These are phyloP conservation scores for Paraphaeosphaeria sporulosa DNA, from an alignment of 2,329 filamentous ascomycete species.

Conservation along the genomic window DNA sequence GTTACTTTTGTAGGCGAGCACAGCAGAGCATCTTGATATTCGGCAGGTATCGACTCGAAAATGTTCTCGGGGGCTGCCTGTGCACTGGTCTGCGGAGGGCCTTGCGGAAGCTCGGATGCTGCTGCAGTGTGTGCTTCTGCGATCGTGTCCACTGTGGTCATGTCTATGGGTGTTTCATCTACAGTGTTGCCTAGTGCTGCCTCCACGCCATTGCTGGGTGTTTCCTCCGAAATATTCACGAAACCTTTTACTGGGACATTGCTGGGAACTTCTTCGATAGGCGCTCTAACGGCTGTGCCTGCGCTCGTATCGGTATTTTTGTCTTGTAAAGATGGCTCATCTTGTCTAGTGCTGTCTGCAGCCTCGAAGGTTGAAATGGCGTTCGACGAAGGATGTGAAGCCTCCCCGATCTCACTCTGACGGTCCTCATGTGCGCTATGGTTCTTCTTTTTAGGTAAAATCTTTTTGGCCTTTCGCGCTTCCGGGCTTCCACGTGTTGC, in stretches of 20 bases:
- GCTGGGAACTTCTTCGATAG: not conserved
- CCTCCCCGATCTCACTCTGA: not conserved
- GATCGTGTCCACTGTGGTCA: not conserved
- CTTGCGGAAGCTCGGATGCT: not conserved
- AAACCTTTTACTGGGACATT: not conserved
- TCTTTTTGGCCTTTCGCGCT: conserved; percentile 25
- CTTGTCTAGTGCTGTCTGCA: not conserved
- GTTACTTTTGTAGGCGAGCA: not conserved
- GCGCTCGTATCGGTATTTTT: not conserved
- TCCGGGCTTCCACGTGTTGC: conserved; percentile 23
- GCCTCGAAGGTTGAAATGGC: not conserved
- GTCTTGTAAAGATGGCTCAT: not conserved
- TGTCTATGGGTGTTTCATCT: not conserved
- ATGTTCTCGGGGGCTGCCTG: not conserved
- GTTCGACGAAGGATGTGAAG: not conserved
- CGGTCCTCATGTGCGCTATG: conserved; percentile 3
- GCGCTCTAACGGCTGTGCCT: not conserved
- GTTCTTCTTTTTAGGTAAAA: conserved; percentile 18
- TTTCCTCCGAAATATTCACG: no score
- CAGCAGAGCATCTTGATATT: not conserved
- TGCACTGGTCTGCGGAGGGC: not conserved
- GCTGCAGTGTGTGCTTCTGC: not conserved
- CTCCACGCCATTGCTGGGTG: no score
- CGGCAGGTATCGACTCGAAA: not conserved
- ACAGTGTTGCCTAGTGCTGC: not conserved